These are phyloP conservation scores for Nannochloris sp. DNA, from an alignment of 139 green algal genomes.

Conservation along the genomic window DNA sequence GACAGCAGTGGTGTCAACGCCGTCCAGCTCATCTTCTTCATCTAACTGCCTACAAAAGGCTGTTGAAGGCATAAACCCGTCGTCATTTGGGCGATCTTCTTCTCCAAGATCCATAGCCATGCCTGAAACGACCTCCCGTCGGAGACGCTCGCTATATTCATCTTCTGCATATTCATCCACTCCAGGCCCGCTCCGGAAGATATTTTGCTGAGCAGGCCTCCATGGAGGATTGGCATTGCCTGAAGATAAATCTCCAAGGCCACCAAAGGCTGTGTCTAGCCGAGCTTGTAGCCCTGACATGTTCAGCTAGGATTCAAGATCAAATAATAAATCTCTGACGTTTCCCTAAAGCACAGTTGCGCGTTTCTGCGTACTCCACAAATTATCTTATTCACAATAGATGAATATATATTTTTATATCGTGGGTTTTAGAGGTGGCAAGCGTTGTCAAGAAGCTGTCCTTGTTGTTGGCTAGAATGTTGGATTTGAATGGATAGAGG, in stretches of 20 bases:
- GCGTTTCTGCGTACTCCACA: no score
- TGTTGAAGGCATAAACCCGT: constrained; percentile 6
- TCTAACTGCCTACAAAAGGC: constrained; percentile 34
- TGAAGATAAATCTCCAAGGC: neutral
- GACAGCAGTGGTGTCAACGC: constrained; percentile 7
- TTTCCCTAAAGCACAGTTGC: no score
- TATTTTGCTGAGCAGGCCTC: constrained; percentile 7
- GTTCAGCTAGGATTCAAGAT: no score
- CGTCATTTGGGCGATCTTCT: constrained; percentile 10
- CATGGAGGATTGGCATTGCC: neutral
- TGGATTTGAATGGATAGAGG: no score
- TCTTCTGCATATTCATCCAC: neutral
- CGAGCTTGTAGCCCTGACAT: constrained; percentile 10
- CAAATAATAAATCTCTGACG: constrained; percentile 15
- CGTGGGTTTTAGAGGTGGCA: no score
- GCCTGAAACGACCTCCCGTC: constrained; percentile 7
- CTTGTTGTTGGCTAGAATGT: no score
- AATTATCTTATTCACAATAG: no score
- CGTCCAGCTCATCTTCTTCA: constrained; percentile 26
- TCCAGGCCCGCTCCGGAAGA: constrained; percentile 2
- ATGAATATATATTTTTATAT: no score
- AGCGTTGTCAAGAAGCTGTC: no score
- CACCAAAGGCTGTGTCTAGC: constrained; percentile 12
- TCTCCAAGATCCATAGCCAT: constrained; percentile 7
- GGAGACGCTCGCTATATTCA: constrained; percentile 8